Evolutionary conservation across 306 rosid species (phyloP).

Genomic region (Comarum palustre): DNA sequence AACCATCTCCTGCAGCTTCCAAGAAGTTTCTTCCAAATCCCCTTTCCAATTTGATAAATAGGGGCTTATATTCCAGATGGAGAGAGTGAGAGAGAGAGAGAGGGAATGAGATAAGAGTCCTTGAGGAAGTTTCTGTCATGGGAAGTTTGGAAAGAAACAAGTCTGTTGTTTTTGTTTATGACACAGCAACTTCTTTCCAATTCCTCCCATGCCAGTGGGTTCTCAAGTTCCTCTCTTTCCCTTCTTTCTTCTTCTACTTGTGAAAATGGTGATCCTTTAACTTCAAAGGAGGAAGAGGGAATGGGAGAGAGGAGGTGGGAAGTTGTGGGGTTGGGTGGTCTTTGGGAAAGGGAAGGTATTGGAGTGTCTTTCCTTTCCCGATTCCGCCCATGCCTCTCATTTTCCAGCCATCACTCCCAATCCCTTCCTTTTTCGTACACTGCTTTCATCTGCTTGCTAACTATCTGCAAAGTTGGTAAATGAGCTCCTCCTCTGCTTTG

Average conservation of each 20-base stretch:
- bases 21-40: background rate
- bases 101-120: background rate
- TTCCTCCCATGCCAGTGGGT: constrained; percentile 4
- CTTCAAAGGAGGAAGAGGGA: constrained; percentile 2
- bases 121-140: constrained; percentile 8
- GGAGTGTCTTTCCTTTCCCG: background rate
- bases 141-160: background rate
- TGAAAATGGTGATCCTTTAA: background rate
- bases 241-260: background rate
- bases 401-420: constrained; percentile 2
- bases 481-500: background rate
- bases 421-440: background rate
- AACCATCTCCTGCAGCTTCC: background rate
- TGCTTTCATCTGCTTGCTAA: background rate
- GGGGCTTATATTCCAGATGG: background rate
- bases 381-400: background rate
- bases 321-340: background rate
- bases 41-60: background rate
- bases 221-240: constrained; percentile 13
- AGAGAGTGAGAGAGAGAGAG: background rate
- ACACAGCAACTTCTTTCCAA: background rate
- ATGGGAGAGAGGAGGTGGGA: constrained; percentile 4
- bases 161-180: background rate
- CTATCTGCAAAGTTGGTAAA: background rate
- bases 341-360: background rate